These are phyloP conservation scores for Bathelium albidoporum DNA, from an alignment of 495 filamentous ascomycete genomes.

Conservation along the genomic window DNA sequence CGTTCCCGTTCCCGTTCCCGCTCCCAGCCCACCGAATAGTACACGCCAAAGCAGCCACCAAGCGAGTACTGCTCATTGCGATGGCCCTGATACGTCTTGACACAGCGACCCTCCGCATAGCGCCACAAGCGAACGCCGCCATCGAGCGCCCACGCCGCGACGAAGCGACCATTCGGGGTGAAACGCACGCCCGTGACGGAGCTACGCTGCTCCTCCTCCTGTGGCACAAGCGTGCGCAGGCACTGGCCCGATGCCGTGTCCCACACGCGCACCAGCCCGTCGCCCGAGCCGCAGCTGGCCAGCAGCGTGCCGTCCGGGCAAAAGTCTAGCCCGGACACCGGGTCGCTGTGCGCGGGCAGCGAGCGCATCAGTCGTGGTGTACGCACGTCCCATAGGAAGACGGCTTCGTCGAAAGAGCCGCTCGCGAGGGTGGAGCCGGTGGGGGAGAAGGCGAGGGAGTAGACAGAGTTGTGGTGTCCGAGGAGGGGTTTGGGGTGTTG, in stretches of 20 bases:
- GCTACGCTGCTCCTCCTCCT: conserved; percentile 95
- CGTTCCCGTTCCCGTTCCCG: conserved; percentile 7
- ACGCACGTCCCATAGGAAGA: conserved; percentile 92
- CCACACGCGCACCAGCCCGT: conserved; percentile 90
- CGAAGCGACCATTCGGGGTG: conserved; percentile 83
- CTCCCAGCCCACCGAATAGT: conserved; percentile 36
- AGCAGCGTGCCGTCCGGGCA: conserved; percentile 86
- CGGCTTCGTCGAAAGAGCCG: conserved; percentile 93
- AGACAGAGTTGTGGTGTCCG: conserved; percentile 94
- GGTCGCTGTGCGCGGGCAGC: conserved; percentile 88
- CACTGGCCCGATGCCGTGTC: conserved; percentile 94
- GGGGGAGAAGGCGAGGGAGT: conserved; percentile 83
- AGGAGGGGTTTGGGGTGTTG: conserved; percentile 53
- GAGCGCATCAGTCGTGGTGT: conserved; percentile 75
- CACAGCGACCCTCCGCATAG: conserved; percentile 75
- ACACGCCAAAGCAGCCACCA: conserved; percentile 65
- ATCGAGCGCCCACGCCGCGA: conserved; percentile 87
- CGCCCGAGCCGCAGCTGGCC: conserved; percentile 66
- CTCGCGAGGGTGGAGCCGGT: conserved; percentile 94
- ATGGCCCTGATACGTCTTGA: conserved; percentile 97
- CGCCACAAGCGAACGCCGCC: conserved; percentile 86
- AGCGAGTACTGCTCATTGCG: conserved; percentile 74
- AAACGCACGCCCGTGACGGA: conserved; percentile 85
- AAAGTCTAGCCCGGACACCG: conserved; percentile 87
- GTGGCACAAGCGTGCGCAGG: conserved; percentile 81